Conservation (phyloP, 2,329 filamentous ascomycete genomes). For the Exserohilum rostratum region DNA sequence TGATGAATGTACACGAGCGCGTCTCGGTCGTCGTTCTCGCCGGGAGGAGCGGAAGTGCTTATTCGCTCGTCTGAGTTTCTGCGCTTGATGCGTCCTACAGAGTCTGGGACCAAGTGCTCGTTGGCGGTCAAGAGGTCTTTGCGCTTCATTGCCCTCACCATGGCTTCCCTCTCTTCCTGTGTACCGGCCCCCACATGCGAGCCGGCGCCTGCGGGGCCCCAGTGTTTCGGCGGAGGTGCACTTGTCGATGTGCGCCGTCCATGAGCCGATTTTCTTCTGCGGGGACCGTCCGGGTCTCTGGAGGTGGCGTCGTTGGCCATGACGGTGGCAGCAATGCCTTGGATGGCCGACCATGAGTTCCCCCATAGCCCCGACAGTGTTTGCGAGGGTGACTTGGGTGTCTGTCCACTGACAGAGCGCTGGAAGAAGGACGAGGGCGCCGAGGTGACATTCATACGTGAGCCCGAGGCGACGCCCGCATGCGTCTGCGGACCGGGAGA, state of each 20-base stretch:
- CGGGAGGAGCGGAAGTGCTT: constrained; percentile 55
- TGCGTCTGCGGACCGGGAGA: constrained; percentile 50
- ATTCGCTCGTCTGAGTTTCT: constrained; percentile 69
- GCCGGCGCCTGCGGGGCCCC: constrained; percentile 52
- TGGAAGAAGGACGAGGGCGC: constrained; percentile 35
- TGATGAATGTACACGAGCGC: constrained; percentile 90
- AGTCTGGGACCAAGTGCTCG: constrained; percentile 50
- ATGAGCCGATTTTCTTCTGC: constrained; percentile 38
- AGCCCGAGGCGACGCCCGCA: constrained; percentile 36
- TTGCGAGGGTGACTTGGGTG: constrained; percentile 31
- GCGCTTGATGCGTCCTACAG: constrained; percentile 63
- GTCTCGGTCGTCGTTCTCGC: constrained; percentile 69
- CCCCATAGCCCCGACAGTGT: constrained; percentile 55
- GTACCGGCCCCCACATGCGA: constrained; percentile 53
- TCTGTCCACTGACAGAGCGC: constrained; percentile 29
- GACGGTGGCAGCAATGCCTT: constrained; percentile 57
- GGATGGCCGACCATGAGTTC: constrained; percentile 56
- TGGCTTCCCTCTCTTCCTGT: constrained; percentile 53
- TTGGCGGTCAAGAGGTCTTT: constrained; percentile 55
- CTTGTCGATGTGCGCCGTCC: constrained; percentile 45
- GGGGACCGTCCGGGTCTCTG: constrained; percentile 21
- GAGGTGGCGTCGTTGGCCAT: constrained; percentile 49
- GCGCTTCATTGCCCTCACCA: constrained; percentile 57
- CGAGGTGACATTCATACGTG: constrained; percentile 38
- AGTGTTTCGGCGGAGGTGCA: constrained; percentile 52